A percentile compares a stretch with the other conserved stretches of the same genome.
These are phyloP conservation scores for Desmodesmus armatus DNA, from an alignment of 139 green algal genomes.

Conservation along the genomic window DNA sequence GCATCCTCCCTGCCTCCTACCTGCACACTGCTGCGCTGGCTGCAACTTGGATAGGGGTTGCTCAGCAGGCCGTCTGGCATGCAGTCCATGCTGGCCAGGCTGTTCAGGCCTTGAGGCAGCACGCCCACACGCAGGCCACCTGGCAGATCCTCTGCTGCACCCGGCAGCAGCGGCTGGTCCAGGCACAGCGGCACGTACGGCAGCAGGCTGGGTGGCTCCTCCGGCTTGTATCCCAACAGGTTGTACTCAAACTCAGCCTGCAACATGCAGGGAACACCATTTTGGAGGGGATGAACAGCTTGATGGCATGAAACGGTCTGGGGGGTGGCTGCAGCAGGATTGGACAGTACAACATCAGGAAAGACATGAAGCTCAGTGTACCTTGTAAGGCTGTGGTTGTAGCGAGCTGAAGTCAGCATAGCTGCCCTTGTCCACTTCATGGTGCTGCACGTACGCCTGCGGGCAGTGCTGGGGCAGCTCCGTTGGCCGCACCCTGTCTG, in stretches of 20 bases:
- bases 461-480: slow-evolving; percentile 13
- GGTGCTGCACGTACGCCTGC: background rate
- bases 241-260: slow-evolving; percentile 62
- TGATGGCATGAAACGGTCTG: too few relatives aligned
- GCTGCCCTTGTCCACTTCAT: background rate
- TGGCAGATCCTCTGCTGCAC: slow-evolving; percentile 46
- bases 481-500: slow-evolving; percentile 13
- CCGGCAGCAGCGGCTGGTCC: slow-evolving; percentile 65
- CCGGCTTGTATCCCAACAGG: slow-evolving; percentile 63
- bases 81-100: background rate
- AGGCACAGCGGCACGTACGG: slow-evolving; percentile 66
- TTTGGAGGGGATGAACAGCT: too few relatives aligned
- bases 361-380: background rate
- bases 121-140: background rate
- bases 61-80: background rate
- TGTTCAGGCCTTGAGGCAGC: background rate
- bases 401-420: slow-evolving; percentile 34
- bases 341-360: background rate
- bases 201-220: slow-evolving; percentile 62
- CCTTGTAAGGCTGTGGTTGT: slow-evolving; percentile 21
- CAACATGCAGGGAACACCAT: background rate
- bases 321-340: background rate
- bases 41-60: background rate
- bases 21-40: too few relatives aligned
- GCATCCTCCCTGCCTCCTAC: too few relatives aligned